Evolutionary conservation across 2,329 filamentous ascomycete species (phyloP).

Genomic region (Sporothrix humicola): DNA sequence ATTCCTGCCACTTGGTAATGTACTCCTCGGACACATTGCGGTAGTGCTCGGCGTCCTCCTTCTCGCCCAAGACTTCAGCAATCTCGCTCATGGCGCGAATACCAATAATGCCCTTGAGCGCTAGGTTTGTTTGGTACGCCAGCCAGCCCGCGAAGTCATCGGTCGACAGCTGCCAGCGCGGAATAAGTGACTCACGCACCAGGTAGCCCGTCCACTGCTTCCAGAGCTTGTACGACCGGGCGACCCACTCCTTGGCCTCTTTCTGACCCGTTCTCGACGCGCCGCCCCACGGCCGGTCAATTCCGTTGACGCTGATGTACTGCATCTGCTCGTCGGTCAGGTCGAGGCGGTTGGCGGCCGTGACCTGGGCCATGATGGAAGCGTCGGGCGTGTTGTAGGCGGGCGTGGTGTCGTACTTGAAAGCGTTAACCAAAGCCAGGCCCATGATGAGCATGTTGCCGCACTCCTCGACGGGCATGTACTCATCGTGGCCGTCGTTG

Average conservation of each 20-base stretch:
- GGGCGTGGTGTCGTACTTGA: conserved; percentile 64
- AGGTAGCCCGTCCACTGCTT: conserved; percentile 78
- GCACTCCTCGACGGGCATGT: conserved; percentile 76
- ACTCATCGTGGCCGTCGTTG: conserved; percentile 68
- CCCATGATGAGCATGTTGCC: conserved; percentile 76
- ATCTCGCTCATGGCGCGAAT: conserved; percentile 79
- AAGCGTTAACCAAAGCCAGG: conserved; percentile 69
- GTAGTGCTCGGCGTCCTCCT: conserved; percentile 65
- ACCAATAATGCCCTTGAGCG: conserved; percentile 77
- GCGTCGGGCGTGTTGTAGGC: conserved; percentile 49
- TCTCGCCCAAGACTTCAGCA: conserved; percentile 62
- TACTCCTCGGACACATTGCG: conserved; percentile 68
- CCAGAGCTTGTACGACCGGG: conserved; percentile 69
- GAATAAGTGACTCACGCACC: conserved; percentile 70
- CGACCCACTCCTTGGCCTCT: conserved; percentile 49
- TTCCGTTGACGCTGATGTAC: conserved; percentile 39
- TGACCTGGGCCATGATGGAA: conserved; percentile 36
- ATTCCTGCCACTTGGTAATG: conserved; percentile 72
- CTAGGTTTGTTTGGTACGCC: conserved; percentile 75
- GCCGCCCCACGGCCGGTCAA: conserved; percentile 59
- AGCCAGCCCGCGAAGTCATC: conserved; percentile 81
- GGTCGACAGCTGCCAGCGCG: conserved; percentile 74
- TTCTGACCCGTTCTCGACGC: conserved; percentile 50
- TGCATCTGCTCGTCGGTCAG: conserved; percentile 32
- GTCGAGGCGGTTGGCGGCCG: conserved; percentile 27